These are phyloP conservation scores for Calocybe cyanea DNA, from an alignment of 768 basidiomycete species.

Conservation along the genomic window DNA sequence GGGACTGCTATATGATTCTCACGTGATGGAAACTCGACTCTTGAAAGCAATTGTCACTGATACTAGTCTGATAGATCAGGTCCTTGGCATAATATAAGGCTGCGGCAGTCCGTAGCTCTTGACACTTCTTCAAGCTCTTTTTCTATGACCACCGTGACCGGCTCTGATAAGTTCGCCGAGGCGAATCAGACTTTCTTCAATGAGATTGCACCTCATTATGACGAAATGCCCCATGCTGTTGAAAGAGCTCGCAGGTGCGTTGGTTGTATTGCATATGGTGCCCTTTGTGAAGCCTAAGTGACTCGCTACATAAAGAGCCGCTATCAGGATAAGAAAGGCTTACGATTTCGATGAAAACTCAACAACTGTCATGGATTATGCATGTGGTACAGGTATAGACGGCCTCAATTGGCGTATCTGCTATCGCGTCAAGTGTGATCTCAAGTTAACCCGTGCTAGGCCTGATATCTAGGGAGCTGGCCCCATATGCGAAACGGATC, in stretches of 20 bases:
- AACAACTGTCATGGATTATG: constrained; percentile 68
- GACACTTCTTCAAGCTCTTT: too few species aligned
- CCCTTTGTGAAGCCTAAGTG: too few species aligned
- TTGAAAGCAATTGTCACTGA: too few species aligned
- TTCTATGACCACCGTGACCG: neutral
- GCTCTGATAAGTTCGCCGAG: constrained; percentile 3
- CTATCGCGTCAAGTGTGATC: too few species aligned
- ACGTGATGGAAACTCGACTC: too few species aligned
- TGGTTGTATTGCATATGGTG: too few species aligned
- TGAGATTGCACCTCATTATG: constrained; percentile 12
- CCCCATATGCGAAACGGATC: constrained; percentile 55
- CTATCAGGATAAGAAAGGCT: constrained; percentile 31
- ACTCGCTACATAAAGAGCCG: too few species aligned
- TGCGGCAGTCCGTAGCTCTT: too few species aligned
- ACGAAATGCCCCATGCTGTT: constrained; percentile 12
- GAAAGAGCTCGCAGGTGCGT: constrained; percentile 16
- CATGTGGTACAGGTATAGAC: constrained; percentile 63
- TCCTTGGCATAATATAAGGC: too few species aligned
- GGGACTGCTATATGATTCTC: too few species aligned
- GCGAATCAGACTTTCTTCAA: constrained; percentile 18
- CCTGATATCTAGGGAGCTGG: constrained; percentile 57
- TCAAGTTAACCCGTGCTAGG: too few species aligned
- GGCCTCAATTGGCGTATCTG: neutral
- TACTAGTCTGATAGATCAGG: too few species aligned
- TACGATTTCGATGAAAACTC: constrained; percentile 50